These are phyloP conservation scores for Arthrobotrys entomopaga DNA, from an alignment of 2,329 filamentous ascomycete species.

Conservation along the genomic window DNA sequence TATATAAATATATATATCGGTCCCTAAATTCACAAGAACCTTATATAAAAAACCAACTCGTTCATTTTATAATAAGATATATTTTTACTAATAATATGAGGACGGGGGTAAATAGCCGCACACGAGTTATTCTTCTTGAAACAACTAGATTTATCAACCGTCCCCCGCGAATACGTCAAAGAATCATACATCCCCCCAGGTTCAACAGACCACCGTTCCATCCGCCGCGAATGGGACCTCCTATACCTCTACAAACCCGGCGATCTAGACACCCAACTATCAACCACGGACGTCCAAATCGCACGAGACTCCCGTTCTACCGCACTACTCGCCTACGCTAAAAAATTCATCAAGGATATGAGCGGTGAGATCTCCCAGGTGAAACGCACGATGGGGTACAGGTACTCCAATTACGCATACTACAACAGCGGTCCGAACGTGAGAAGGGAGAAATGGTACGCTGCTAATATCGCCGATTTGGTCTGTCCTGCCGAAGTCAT, in stretches of 20 bases:
- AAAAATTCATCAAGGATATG: conserved; percentile 18
- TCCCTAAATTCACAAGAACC: too few species aligned
- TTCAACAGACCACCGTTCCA: neutral
- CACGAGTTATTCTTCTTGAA: conserved; percentile 41
- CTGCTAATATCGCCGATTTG: conserved; percentile 3
- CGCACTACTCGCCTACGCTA: conserved; percentile 4
- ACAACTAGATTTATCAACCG: conserved; percentile 16
- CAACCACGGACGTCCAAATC: conserved; percentile 6
- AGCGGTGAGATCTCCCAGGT: neutral
- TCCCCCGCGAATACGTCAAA: conserved; percentile 30
- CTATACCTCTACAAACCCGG: conserved; percentile 45
- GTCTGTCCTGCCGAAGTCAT: conserved; percentile 34
- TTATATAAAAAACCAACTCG: too few species aligned
- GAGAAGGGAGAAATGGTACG: conserved; percentile 43
- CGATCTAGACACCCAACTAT: conserved; percentile 13
- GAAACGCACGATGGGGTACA: conserved; percentile 28
- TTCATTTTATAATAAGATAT: neutral
- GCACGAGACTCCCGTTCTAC: neutral
- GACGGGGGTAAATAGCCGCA: conserved; percentile 11
- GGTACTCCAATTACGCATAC: conserved; percentile 18
- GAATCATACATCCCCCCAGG: neutral
- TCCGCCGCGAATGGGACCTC: conserved; percentile 38
- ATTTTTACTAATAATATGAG: neutral
- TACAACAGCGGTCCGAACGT: conserved; percentile 27
- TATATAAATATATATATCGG: too few species aligned